Evolutionary conservation across 768 basidiomycete genomes (phyloP).

Genomic region (Panus rudis): DNA sequence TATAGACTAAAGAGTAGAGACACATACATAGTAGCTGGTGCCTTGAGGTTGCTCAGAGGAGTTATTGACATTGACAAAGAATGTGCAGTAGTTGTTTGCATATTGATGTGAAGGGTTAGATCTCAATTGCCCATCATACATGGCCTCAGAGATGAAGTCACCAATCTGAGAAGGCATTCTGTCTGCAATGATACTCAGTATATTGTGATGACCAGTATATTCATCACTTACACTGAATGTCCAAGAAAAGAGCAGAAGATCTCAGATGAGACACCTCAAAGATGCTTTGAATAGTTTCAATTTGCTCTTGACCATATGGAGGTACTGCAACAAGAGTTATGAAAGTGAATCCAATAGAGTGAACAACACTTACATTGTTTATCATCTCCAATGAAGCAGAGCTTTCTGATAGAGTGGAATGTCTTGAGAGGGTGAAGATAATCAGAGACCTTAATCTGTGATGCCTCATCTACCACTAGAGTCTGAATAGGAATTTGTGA

Average conservation of each 20-base stretch:
- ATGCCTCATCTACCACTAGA: conserved; percentile 31
- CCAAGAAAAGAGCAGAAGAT: conserved; percentile 43
- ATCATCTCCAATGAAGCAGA: conserved; percentile 37
- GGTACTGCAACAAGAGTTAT: conserved; percentile 46
- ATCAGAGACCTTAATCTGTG: conserved; percentile 21
- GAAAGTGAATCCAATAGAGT: neutral
- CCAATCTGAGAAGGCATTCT: conserved; percentile 83
- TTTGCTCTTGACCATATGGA: conserved; percentile 69
- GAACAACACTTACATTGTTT: conserved; percentile 29
- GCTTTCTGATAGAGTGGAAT: conserved; percentile 24
- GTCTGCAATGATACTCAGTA: conserved; percentile 36
- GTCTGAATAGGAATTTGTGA: conserved; percentile 21
- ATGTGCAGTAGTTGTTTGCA: conserved; percentile 43
- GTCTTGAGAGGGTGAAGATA: conserved; percentile 24
- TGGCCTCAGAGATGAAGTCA: conserved; percentile 54
- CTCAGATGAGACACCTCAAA: conserved; percentile 68
- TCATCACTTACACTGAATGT: conserved; percentile 64
- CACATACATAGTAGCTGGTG: conserved; percentile 34
- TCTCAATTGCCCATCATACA: conserved; percentile 57
- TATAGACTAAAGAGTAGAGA: conserved; percentile 1
- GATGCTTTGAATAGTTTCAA: conserved; percentile 59
- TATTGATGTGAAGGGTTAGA: conserved; percentile 43
- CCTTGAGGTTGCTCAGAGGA: conserved; percentile 28
- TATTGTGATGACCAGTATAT: neutral
- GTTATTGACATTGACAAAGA: conserved; percentile 51